Base-by-base conservation (phyloP, 2,329 filamentous ascomycete species). In the Aureobasidium melanogenum region DNA sequence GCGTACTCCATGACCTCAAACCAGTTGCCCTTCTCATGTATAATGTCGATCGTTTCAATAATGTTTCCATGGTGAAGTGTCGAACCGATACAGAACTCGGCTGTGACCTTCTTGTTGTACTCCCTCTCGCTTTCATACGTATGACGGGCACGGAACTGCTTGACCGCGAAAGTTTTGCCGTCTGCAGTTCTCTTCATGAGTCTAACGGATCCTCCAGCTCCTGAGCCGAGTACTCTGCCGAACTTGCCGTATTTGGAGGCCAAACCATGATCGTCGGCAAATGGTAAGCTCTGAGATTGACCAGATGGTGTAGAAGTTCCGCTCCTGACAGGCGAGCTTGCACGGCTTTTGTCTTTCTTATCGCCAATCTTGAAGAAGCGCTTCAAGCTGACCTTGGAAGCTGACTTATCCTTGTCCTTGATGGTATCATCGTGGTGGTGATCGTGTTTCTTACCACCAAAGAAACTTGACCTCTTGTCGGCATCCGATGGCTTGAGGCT, bases 1-100 rank as follows among this genome's bases (percentile, higher is more conserved):
- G 92, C 94, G 70, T 96, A 99, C 72, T 99, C 94, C 94, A 99
- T 99, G 44, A 99, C 94, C 71, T 97, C 93, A 70, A 91, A 99
- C 91, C 94, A 99, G 66, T 88, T 91, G 55, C 85, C 86, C 74
- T 93, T 94, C 75, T 99, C 94, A 67, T 95, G 89, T 12, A 99
- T 85, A 65, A 99, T 96, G 73, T 99, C 94, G 66, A 99, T 82
- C 0, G 94, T 97, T 74, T 99, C 94, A 69, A 99, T 97, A 67
- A 99, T 91, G 72, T 99, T 99, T 68, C 94, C 93, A 69, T 99
- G 94, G 69, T 97, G 94, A 39, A 99, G 79, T 0, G 94, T 97
- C 2, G 93, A 97, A 14, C 94, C 94, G 67, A 99, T 93, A 72
- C 94, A 99, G 74, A 99, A 99, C 71, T 99, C 94, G 2, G 94